Evolutionary conservation across 345 rosid species (phyloP).

Genomic region (Lepidium didymum): DNA sequence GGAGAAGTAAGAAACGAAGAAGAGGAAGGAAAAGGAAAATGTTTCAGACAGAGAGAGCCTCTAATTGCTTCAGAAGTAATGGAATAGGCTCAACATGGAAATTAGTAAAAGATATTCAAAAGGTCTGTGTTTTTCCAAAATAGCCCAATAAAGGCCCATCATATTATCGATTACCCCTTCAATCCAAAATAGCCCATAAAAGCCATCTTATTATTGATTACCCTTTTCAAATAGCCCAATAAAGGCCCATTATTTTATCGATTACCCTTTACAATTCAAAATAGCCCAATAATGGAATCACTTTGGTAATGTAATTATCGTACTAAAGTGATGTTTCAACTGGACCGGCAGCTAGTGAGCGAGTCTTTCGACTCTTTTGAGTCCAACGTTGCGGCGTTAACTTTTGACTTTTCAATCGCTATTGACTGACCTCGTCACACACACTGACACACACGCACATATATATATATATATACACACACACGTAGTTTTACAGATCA

Average conservation of each 20-base stretch:
- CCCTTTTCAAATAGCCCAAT: too few relatives aligned
- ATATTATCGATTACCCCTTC: too few relatives aligned
- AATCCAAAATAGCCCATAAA: too few relatives aligned
- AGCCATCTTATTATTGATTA: too few relatives aligned
- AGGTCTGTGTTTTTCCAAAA: not conserved
- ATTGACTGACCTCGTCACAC: not conserved
- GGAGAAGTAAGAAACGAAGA: not conserved
- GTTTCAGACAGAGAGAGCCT: not conserved
- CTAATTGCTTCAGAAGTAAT: not conserved
- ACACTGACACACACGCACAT: not conserved
- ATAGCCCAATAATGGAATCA: too few relatives aligned
- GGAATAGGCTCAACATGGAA: not conserved
- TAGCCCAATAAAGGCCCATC: conserved; percentile 1
- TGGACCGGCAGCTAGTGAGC: conserved; percentile 6
- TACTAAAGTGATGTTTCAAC: not conserved
- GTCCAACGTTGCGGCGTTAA: conserved; percentile 20
- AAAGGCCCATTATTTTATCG: too few relatives aligned
- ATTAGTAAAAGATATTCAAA: not conserved
- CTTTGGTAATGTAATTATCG: too few relatives aligned
- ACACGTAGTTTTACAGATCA: not conserved
- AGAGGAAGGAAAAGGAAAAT: too few relatives aligned
- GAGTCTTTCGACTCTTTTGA: conserved; percentile 3
- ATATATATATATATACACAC: not conserved
- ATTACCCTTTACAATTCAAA: too few relatives aligned
- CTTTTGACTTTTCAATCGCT: not conserved